Conservation (phyloP, 306 rosid species). For the Vigna angularis region DNA sequence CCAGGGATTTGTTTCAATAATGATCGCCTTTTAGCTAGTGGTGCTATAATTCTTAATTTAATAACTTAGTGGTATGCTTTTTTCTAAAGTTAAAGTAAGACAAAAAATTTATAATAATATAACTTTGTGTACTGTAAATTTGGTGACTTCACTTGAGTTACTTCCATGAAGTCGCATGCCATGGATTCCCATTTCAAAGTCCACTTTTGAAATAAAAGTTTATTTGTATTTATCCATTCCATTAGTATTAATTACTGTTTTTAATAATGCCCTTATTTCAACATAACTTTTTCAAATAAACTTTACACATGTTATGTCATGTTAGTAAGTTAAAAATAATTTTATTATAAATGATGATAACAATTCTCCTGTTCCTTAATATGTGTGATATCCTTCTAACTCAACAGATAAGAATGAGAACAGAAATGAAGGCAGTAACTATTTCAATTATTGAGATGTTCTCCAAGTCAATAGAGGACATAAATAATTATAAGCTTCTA, state of each 20-base stretch:
- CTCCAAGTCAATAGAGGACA: not conserved
- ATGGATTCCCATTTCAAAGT: slow-evolving; percentile 7
- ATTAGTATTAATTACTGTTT: too few species aligned
- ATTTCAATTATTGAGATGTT: not conserved
- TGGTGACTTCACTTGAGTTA: not conserved
- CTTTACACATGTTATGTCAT: not conserved
- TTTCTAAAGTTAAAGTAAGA: slow-evolving; percentile 36
- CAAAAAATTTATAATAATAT: not conserved
- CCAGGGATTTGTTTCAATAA: slow-evolving; percentile 17
- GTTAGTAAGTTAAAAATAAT: not conserved
- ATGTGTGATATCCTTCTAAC: not conserved
- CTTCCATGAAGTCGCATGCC: slow-evolving; percentile 23
- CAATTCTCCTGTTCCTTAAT: not conserved
- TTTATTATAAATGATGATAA: not conserved
- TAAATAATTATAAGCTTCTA: not conserved
- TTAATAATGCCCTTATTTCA: too few species aligned
- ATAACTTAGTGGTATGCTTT: slow-evolving; percentile 32
- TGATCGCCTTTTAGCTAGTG: slow-evolving; percentile 29
- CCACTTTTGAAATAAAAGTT: not conserved
- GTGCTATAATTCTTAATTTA: slow-evolving; percentile 23
- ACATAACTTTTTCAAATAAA: too few species aligned
- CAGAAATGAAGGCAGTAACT: not conserved
- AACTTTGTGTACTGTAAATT: not conserved
- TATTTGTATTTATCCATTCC: too few species aligned
- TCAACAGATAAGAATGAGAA: not conserved